Evolutionary conservation across 257 asterid genomes (phyloP).

Genomic region (Lavandula angustifolia): DNA sequence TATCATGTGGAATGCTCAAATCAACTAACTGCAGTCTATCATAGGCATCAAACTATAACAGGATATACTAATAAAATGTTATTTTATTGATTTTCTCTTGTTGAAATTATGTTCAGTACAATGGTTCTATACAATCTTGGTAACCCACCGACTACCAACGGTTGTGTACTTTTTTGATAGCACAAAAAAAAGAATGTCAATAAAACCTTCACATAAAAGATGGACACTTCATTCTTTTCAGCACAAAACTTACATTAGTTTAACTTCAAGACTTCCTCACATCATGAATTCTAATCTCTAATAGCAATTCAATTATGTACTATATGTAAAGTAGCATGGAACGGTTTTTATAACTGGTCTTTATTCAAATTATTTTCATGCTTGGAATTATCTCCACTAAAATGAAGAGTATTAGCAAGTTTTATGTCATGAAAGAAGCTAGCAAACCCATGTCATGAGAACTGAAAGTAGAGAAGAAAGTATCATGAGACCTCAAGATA

Average conservation of each 20-base stretch:
- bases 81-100: no score
- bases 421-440: neutral
- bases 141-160: no score
- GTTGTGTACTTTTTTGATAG: no score
- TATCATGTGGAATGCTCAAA: no score
- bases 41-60: no score
- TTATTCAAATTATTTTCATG: neutral
- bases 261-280: neutral
- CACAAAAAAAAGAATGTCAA: no score
- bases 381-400: neutral
- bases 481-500: neutral
- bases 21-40: no score
- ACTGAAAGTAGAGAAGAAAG: constrained; percentile 2
- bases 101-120: no score
- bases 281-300: neutral
- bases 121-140: no score
- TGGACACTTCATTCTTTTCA: no score
- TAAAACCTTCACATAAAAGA: no score
- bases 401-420: neutral
- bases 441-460: neutral
- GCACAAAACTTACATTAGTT: neutral
- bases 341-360: neutral
- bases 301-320: neutral
- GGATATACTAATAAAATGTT: no score
- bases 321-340: neutral